Evolutionary conservation across 352 stramenopile species (phyloP), one percentile per base, ranked within the genome.

Genomic region (Thraustochytrium sp.): DNA sequence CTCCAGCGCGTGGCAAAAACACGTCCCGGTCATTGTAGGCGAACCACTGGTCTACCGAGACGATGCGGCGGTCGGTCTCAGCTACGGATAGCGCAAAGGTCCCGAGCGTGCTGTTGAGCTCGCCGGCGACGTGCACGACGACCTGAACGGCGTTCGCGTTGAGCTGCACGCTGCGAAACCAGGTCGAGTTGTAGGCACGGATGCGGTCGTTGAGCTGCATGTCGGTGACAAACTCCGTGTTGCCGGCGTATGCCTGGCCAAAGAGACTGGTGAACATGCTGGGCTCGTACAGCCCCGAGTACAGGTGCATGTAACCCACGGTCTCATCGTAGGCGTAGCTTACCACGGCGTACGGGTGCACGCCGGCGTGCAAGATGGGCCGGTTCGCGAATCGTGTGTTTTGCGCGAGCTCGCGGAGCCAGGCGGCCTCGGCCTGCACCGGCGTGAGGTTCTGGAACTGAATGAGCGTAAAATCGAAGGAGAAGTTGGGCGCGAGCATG

Each of bases 161-260:
- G 40, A 72, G 34, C 40, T 72, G 59, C 59, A 72, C 59, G 26
- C 42, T 38, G 9, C 59, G 59, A 72, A 72, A 72, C 59, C 59
- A 72, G 11, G 59, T 46, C 40, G 59, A 72, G 13, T 72, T 44
- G 36, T 48, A 82, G n/a, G 53, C n/a, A 26, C 74, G 74, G 36
- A 82, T 82, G 74, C 74, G 74, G 55, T 82, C 74, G 74, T 34
- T 29, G n/a, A 82, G 49, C 46, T 56, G n/a, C 74, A 82, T 82
- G 53, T 23, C 11, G 11, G 74, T 74, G 37, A 82, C 8, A 42
- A 82, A 82, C 74, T 82, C 74, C 36, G 74, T 82, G 42, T 76
- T 38, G 16, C 51, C 31, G 0, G 8, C 16, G 51, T 82, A 61
- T 2, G 56, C 74, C n/a, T 3, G 1, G 1, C 0, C 26, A 38